Base-by-base conservation (phyloP, 2,329 filamentous ascomycete species). In the Aspergillus pseudotamarii region DNA sequence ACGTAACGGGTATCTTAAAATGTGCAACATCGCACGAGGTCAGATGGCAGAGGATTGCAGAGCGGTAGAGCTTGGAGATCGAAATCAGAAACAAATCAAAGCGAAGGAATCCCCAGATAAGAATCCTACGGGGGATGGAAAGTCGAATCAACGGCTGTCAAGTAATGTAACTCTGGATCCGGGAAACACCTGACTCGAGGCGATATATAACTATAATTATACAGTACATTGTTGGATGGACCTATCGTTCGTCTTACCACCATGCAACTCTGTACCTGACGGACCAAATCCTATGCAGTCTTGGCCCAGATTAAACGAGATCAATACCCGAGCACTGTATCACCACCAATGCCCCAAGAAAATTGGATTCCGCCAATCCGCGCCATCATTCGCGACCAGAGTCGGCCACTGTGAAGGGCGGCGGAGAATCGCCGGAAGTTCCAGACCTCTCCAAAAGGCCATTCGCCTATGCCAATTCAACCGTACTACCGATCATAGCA, bases 211-310 rank as follows among this genome's bases (percentile, higher is more conserved):
- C 10, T 41, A n/a, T n/a, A 41, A 41, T 9, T 9, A n/a, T 41
- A 19, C 38, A 41, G 16, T 41, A 41, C 38, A 41, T n/a, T 4
- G 38, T 41, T 9, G 2, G 26, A 26, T 26, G 19, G 19, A 50
- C 16, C 14, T 16, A 28, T 16, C 45, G 21, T 48, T 28, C 30
- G 51, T 32, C 19, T n/a, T 30, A 28, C 28, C 51, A n/a, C 10
- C 19, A 36, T 54, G 51, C 28, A 30, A 54, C 51, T 16, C 51
- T 36, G 51, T 54, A 54, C 51, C 51, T 54, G 51, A 36, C 30
- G 9, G 2, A 11, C 30, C 50, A 19, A 19, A 36, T 54, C 5
- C 32, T n/a, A 54, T 36, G 23, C 30, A 19, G 48, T 19, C 28
- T 28, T 51, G 23, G 48, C 28, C 6, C 14, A 9, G 38, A 16